Conservation (phyloP, 2,329 filamentous ascomycete species). For the Claviceps humidiphila region DNA sequence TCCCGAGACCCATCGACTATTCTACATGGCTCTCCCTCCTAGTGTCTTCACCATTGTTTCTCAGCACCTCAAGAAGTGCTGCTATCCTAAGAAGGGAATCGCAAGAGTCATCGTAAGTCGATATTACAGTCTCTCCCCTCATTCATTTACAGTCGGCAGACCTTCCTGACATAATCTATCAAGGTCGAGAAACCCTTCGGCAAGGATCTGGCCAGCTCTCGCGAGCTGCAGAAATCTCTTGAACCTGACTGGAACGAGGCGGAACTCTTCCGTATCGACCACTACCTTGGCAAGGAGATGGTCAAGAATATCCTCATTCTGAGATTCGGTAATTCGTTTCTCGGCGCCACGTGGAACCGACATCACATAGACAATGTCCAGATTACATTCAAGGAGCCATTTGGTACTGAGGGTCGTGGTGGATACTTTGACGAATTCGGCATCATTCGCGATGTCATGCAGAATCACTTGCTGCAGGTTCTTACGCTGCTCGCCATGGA, state of each 20-base stretch:
- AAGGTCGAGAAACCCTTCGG: constrained; percentile 99
- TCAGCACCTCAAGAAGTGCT: constrained; percentile 92
- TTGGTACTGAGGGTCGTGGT: constrained; percentile 92
- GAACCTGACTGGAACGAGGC: constrained; percentile 98
- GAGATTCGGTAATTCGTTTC: constrained; percentile 96
- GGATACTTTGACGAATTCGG: constrained; percentile 99
- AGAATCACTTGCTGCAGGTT: constrained; percentile 96
- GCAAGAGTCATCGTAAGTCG: constrained; percentile 72
- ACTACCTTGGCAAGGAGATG: constrained; percentile 99
- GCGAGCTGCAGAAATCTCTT: constrained; percentile 86
- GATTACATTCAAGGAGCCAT: constrained; percentile 99
- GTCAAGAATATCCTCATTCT: constrained; percentile 99
- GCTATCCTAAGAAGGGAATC: constrained; percentile 84
- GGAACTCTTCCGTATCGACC: constrained; percentile 97
- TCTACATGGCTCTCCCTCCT: constrained; percentile 98
- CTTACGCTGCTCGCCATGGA: constrained; percentile 96
- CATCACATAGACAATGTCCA: constrained; percentile 99
- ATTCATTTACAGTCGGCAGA: no score
- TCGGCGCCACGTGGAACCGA: constrained; percentile 96
- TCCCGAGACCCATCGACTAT: constrained; percentile 78
- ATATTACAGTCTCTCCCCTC: neutral
- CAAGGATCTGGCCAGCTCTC: constrained; percentile 88
- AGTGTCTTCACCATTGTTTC: constrained; percentile 98
- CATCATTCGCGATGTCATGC: constrained; percentile 99
- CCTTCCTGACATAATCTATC: constrained; percentile 2